These are phyloP conservation scores for Erigeron canadensis DNA, from an alignment of 129 eudicot species.

Conservation along the genomic window DNA sequence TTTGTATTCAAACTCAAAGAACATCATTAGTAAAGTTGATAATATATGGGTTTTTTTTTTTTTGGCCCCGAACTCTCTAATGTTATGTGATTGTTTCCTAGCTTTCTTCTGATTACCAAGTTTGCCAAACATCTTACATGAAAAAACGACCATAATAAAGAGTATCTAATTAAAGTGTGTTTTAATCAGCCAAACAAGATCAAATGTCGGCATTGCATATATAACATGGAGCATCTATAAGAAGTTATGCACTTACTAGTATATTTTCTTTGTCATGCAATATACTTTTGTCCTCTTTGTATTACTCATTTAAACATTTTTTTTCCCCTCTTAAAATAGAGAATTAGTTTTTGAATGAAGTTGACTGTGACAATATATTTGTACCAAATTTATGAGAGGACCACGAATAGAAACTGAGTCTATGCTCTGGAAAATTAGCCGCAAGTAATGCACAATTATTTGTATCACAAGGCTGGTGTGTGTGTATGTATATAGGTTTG, in stretches of 20 bases:
- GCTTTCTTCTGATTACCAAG: not conserved
- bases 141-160: not conserved
- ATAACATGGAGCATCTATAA: not conserved
- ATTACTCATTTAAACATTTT: not conserved
- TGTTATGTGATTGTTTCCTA: too few relatives aligned
- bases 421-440: conserved; percentile 11
- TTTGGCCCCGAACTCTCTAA: too few relatives aligned
- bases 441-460: conserved; percentile 28
- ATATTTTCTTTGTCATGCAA: not conserved
- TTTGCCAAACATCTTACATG: not conserved
- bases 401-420: conserved; percentile 18
- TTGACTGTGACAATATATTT: not conserved
- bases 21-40: too few relatives aligned
- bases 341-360: not conserved
- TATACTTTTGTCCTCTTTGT: not conserved
- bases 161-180: not conserved
- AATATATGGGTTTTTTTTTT: too few relatives aligned
- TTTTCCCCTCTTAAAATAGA: too few relatives aligned
- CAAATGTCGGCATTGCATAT: not conserved
- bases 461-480: conserved; percentile 33
- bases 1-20: too few relatives aligned
- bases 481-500: conserved; percentile 22
- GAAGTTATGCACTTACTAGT: not conserved
- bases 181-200: not conserved
- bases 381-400: conserved; percentile 8